phyloP scores from a whole-genome alignment of 2,329 filamentous ascomycete genomes.

The Hypoxylon sp. region DNA sequence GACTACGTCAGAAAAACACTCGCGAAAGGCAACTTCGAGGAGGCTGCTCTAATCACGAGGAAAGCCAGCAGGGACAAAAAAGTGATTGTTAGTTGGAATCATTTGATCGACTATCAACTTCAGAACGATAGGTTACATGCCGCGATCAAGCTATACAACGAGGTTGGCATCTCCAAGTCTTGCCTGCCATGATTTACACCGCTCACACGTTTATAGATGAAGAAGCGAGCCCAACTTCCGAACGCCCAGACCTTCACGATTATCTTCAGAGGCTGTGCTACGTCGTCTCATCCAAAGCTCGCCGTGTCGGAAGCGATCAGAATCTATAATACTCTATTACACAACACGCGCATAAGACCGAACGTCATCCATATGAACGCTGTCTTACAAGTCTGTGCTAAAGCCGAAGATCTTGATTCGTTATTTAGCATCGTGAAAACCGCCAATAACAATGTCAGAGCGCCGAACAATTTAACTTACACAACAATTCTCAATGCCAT shows the following conservation, averaged over 20 bases:
- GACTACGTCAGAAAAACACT: constrained; percentile 76
- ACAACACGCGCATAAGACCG: constrained; percentile 74
- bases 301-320: constrained; percentile 78
- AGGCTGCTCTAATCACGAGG: constrained; percentile 78
- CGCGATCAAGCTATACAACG: constrained; percentile 89
- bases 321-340: constrained; percentile 82
- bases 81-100: constrained; percentile 88
- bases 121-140: constrained; percentile 70
- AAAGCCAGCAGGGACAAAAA: constrained; percentile 75
- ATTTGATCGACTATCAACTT: constrained; percentile 81
- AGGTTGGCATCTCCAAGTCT: constrained; percentile 66
- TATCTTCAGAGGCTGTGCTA: constrained; percentile 81
- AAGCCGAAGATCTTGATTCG: constrained; percentile 81
- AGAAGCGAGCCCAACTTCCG: constrained; percentile 87
- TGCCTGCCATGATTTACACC: constrained; percentile 39
- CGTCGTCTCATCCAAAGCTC: constrained; percentile 69
- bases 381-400: constrained; percentile 84
- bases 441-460: constrained; percentile 74
- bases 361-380: constrained; percentile 90
- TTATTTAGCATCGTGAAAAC: constrained; percentile 83
- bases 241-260: constrained; percentile 88
- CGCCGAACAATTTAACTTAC: constrained; percentile 82
- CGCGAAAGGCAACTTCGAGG: constrained; percentile 70
- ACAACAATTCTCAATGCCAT: constrained; percentile 87
- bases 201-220: constrained; percentile 74